Evolutionary conservation across 164 flowering plant species (phyloP), one percentile per base, ranked within the genome.

Genomic region (Magnolia changhungtana): DNA sequence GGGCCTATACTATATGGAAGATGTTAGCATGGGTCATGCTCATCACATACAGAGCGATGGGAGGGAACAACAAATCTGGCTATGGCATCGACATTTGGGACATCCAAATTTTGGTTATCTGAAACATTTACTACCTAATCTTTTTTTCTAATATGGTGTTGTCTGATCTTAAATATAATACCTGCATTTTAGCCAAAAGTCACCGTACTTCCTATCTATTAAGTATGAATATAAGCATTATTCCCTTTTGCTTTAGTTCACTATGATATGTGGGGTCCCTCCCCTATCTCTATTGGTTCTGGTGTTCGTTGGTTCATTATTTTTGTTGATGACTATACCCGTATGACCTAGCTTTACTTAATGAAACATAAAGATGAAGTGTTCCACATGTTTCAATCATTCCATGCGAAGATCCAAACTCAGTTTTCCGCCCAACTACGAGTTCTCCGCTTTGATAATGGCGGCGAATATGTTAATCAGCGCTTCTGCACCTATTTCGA

Each of bases 21-120:
- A 23, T 23, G 24, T 23, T 1, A 23, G 24, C 24, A 23, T 23
- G 24, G 24, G 24, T 23, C 24, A 23, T 23, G 24, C 1, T 23
- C 24, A 23, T 23, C 24, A 23, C 24, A 23, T 23, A 23, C 24
- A 23, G 24, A 23, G 24, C 1, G 24, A 23, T 23, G 24, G 24
- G 24, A 23, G 24, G n/a, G 7, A 16, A 64, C 1, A 8, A 16
- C 71, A 50, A 23, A 23, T 23, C 24, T 23, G 1, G 24, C 24
- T 23, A 23, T 23, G 24, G 24, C 24, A 23, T 23, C 67, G 45
- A 2, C 50, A 59, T 14, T 70, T 71, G 31, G 78, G 78, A 14
- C 75, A 75, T 75, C n/a, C 75, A 29, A n/a, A 37, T 8, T 76
- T 68, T 55, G 69, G 63, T n/a, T 75, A 66, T 58, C 18, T 76